Evolutionary conservation across 139 green algal species (phyloP), one percentile per base, ranked within the genome.

Genomic region (Micromonas pusilla): DNA sequence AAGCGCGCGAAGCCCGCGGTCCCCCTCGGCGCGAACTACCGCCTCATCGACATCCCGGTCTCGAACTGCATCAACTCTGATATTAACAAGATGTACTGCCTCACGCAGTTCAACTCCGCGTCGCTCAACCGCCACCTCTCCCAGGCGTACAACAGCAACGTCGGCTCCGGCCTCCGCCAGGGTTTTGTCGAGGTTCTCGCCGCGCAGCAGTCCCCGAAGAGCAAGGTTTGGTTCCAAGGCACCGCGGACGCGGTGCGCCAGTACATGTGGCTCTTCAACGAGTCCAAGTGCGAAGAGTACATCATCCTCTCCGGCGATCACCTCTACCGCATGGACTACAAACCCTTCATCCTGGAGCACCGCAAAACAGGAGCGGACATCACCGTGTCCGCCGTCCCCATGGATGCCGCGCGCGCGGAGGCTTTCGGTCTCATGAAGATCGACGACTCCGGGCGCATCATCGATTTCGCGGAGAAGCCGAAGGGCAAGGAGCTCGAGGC

Each of bases 381-480:
- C 89, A 99, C 95, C 68, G 94, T 99, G 0, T 33, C 93, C 2
- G 95, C 96, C 25, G 89, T 99, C 79, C 95, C 95, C 37, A 96
- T 90, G 80, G 89, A 80, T 67, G 93, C 97, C 85, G 90, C 92
- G 85, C 80, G 91, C 68, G 95, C 95, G 1, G 78, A 70, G 6
- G 91, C 92, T 0, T 99, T 99, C 83, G 95, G 95, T 16, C 83
- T 99, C 39, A 99, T 99, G 95, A 99, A 99, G 90, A 98, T 99
- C 79, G 90, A 99, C 77, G 86, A 90, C 62, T 87, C 62, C 1
- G 91, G 91, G 31, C 74, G 85, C 20, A 94, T 98, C 57, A 80
- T 91, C 2, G 94, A 99, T 74, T 99, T 99, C 86, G 90, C 93
- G 23, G 95, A 99, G 88, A 99, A 99, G 91, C 95, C 95, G 66